A percentile compares a stretch with the other conserved stretches of the same genome.
Evolutionary conservation across 2,329 filamentous ascomycete genomes (phyloP).

Genomic region (Talaromyces sp.): DNA sequence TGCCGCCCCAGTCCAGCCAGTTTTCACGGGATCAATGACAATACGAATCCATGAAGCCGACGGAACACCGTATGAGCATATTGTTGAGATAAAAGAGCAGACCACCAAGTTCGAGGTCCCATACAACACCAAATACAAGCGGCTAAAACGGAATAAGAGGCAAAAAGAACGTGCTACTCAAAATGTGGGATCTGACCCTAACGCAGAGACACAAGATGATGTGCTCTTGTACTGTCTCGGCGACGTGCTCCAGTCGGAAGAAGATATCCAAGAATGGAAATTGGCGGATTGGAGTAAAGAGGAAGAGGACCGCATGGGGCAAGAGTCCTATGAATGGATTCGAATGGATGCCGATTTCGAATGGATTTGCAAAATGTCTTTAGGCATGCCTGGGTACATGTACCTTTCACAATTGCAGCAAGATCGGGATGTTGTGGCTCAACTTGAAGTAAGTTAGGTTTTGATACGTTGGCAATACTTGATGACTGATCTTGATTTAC

Average conservation of each 20-base stretch:
- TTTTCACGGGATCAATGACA: conserved; percentile 95
- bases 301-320: conserved; percentile 84
- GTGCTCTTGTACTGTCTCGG: conserved; percentile 86
- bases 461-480: background rate
- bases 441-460: conserved; percentile 49
- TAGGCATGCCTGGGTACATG: conserved; percentile 91
- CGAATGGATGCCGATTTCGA: conserved; percentile 97
- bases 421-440: conserved; percentile 92
- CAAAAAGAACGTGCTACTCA: conserved; percentile 72
- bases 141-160: conserved; percentile 79
- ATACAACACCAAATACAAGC: conserved; percentile 99
- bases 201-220: conserved; percentile 66
- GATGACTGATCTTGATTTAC: background rate
- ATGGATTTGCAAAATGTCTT: conserved; percentile 83
- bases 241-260: conserved; percentile 76
- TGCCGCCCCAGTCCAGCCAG: conserved; percentile 64
- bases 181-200: conserved; percentile 58
- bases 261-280: conserved; percentile 78
- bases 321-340: conserved; percentile 98
- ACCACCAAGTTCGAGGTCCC: conserved; percentile 86
- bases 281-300: conserved; percentile 85
- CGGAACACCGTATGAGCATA: conserved; percentile 96
- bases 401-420: conserved; percentile 96
- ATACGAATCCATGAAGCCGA: conserved; percentile 97
- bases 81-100: conserved; percentile 87